Percentiles rank a stretch among this genome's conserved stretches.
These are phyloP conservation scores for Rauvolfia tetraphylla DNA, from an alignment of 257 asterid genomes.

Conservation along the genomic window DNA sequence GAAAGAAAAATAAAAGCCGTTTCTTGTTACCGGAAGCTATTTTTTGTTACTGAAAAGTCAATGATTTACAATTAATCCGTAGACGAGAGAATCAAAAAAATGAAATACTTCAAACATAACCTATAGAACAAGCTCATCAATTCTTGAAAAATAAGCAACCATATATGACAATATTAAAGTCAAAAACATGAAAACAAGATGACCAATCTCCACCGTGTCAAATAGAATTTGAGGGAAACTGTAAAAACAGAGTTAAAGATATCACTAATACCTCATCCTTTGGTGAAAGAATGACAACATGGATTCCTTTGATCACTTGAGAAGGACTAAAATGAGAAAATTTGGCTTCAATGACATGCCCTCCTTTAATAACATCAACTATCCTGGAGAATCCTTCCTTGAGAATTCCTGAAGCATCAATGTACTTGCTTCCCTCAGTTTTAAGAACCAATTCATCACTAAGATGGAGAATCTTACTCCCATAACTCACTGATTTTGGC, in stretches of 20 bases:
- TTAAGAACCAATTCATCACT: conserved; percentile 57
- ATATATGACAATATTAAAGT: neutral
- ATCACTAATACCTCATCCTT: conserved; percentile 50
- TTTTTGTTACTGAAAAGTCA: neutral
- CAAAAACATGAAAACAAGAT: neutral
- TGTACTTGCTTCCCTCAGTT: conserved; percentile 64
- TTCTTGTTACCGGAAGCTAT: no score
- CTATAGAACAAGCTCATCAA: neutral
- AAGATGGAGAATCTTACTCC: conserved; percentile 44
- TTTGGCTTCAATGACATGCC: conserved; percentile 52
- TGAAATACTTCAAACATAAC: neutral
- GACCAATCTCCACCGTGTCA: no score
- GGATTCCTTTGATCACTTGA: conserved; percentile 59
- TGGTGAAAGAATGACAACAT: conserved; percentile 59
- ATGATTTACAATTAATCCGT: no score
- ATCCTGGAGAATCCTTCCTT: conserved; percentile 63
- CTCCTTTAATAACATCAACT: conserved; percentile 37
- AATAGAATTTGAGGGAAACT: neutral
- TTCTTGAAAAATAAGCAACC: neutral
- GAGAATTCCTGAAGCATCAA: conserved; percentile 71
- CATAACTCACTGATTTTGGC: conserved; percentile 72
- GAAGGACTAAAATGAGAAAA: conserved; percentile 43
- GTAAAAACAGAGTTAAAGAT: neutral
- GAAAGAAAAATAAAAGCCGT: neutral
- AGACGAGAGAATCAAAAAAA: no score